phyloP scores from a whole-genome alignment of 768 basidiomycete species.

The Lanmaoa pseudosensibilis region DNA sequence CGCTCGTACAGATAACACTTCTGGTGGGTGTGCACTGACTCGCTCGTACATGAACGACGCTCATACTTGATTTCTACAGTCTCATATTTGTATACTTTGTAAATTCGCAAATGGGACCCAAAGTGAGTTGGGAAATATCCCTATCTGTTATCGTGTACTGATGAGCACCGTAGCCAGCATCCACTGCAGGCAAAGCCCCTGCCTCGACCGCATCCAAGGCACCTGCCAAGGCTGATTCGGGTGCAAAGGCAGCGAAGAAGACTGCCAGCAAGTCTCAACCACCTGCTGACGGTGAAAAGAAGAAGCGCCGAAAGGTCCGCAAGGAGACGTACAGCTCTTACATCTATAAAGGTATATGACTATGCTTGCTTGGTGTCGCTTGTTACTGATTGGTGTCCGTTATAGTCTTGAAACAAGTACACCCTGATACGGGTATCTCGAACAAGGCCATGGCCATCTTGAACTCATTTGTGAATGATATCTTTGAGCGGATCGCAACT shows the following conservation, averaged over 20 bases:
- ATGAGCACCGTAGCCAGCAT: constrained; percentile 39
- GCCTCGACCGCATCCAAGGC: constrained; percentile 61
- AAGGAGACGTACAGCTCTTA: constrained; percentile 86
- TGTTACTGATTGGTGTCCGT: not conserved
- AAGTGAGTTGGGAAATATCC: constrained; percentile 25
- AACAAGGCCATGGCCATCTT: constrained; percentile 86
- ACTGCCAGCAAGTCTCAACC: constrained; percentile 56
- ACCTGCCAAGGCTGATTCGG: constrained; percentile 44
- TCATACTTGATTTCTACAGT: constrained; percentile 22
- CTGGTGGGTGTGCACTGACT: constrained; percentile 22
- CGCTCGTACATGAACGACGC: constrained; percentile 5
- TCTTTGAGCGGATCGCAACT: constrained; percentile 77
- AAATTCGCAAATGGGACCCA: constrained; percentile 38
- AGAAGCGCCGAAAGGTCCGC: constrained; percentile 76
- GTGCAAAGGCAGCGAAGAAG: constrained; percentile 58
- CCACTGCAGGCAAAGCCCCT: constrained; percentile 40
- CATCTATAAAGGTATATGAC: constrained; percentile 70
- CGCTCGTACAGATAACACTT: constrained; percentile 18
- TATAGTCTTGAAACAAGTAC: constrained; percentile 83
- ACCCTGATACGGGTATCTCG: constrained; percentile 92
- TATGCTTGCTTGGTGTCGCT: not conserved
- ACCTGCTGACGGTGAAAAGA: constrained; percentile 65
- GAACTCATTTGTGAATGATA: constrained; percentile 84
- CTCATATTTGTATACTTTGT: constrained; percentile 34
- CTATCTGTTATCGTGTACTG: constrained; percentile 13